These are phyloP conservation scores for Eryngium alpinum DNA, from an alignment of 140 eudicot genomes.

Conservation along the genomic window DNA sequence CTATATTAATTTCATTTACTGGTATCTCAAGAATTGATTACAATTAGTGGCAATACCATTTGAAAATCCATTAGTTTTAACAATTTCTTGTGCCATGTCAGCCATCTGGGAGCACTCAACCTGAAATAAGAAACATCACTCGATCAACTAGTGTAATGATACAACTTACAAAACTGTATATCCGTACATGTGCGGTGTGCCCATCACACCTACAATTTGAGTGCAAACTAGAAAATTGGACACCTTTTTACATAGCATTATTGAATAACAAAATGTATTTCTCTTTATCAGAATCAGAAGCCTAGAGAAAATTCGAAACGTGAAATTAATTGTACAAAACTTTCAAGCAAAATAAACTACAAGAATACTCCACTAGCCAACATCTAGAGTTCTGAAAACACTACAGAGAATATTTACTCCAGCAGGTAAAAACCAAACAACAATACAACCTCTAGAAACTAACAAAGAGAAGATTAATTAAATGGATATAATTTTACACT, in stretches of 20 bases:
- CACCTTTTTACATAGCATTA: background rate
- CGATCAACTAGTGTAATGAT: background rate
- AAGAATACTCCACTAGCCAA: background rate
- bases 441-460: background rate
- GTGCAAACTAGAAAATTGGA: background rate
- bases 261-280: background rate
- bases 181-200: background rate
- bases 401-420: background rate
- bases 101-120: conserved; percentile 99
- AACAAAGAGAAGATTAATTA: background rate
- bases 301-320: background rate
- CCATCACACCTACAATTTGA: background rate
- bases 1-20: background rate
- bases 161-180: background rate
- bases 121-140: conserved; percentile 33
- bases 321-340: background rate
- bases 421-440: background rate
- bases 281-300: background rate
- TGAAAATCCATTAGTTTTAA: conserved; percentile 68
- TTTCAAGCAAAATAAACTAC: background rate
- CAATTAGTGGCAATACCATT: conserved; percentile 42
- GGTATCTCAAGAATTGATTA: conserved; percentile 4
- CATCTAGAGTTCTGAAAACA: background rate
- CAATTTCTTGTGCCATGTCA: conserved; percentile 88
- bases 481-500: background rate